Conservation (phyloP, 176 grass and related monocot species). For the Areca catechu region DNA sequence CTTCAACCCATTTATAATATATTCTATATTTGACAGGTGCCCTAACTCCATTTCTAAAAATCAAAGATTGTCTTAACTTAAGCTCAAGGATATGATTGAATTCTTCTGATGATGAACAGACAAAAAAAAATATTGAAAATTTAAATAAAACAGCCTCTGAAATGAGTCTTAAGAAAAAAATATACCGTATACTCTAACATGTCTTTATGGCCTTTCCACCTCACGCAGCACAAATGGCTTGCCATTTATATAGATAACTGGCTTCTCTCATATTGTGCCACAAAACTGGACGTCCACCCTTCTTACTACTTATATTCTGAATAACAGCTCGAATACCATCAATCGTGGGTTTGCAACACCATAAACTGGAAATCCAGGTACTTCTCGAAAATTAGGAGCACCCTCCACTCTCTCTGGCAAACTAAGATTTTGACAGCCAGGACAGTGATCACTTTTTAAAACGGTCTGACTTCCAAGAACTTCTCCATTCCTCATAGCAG, state of each 20-base stretch:
- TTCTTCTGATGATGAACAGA: not conserved
- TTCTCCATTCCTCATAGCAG: constrained; percentile 88
- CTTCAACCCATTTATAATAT: too few species aligned
- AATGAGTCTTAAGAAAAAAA: constrained; percentile 1
- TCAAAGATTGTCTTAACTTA: too few species aligned
- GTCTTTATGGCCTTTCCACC: constrained; percentile 95
- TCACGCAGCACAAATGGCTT: constrained; percentile 97
- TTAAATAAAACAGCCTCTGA: not conserved
- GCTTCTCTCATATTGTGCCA: constrained; percentile 99
- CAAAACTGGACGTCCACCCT: constrained; percentile 69
- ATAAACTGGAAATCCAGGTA: constrained; percentile 83
- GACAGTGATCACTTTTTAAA: constrained; percentile 95
- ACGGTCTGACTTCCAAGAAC: constrained; percentile 95
- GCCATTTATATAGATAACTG: constrained; percentile 96
- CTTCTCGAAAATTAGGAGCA: constrained; percentile 94
- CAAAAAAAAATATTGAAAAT: not conserved
- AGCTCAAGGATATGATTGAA: too few species aligned
- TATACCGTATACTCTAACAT: constrained; percentile 98
- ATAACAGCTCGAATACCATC: constrained; percentile 88
- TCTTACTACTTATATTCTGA: constrained; percentile 61
- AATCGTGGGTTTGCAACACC: constrained; percentile 94
- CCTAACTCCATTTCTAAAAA: too few species aligned
- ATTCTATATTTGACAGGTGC: too few species aligned
- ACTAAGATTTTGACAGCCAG: constrained; percentile 79
- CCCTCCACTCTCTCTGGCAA: constrained; percentile 90